Evolutionary conservation across 1,284 basidiomycete species (phyloP).

Genomic region (Ceratobasidium sp.): DNA sequence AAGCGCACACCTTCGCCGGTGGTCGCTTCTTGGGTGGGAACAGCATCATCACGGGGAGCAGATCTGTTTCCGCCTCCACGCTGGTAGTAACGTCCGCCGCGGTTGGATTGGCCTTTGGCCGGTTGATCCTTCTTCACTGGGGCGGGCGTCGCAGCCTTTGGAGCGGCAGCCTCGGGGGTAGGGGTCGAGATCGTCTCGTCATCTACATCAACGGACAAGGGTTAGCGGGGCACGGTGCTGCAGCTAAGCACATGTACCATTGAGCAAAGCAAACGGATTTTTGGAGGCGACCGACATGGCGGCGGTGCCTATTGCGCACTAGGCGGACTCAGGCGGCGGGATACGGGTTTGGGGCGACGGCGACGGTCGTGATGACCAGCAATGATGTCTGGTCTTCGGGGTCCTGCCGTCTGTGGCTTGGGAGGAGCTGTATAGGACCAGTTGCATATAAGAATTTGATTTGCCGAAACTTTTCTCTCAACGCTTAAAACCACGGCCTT

Average conservation of each 20-base stretch:
- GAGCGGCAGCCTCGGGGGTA: conserved; percentile 48
- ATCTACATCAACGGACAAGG: conserved; percentile 50
- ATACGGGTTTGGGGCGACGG: conserved; percentile 23
- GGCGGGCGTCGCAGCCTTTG: conserved; percentile 55
- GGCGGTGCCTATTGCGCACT: conserved; percentile 64
- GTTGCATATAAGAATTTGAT: conserved; percentile 25
- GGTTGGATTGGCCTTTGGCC: conserved; percentile 65
- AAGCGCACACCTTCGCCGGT: conserved; percentile 35
- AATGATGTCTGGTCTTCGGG: conserved; percentile 30
- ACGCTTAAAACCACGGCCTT: conserved; percentile 72
- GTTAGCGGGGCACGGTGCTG: not conserved
- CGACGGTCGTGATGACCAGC: conserved; percentile 32
- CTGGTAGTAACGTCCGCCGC: conserved; percentile 75
- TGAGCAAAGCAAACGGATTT: conserved; percentile 81
- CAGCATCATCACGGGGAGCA: conserved; percentile 10
- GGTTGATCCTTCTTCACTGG: conserved; percentile 49
- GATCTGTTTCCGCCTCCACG: conserved; percentile 61
- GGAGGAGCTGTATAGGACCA: conserved; percentile 18
- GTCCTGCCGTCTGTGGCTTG: conserved; percentile 32
- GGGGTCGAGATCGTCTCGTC: conserved; percentile 47
- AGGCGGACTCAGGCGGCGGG: conserved; percentile 30
- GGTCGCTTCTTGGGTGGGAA: conserved; percentile 24
- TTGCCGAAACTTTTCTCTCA: conserved; percentile 44
- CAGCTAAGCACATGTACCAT: conserved; percentile 58
- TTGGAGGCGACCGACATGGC: conserved; percentile 85